Conservation (phyloP, 73 alveolate species). For the Stentor coeruleus region DNA sequence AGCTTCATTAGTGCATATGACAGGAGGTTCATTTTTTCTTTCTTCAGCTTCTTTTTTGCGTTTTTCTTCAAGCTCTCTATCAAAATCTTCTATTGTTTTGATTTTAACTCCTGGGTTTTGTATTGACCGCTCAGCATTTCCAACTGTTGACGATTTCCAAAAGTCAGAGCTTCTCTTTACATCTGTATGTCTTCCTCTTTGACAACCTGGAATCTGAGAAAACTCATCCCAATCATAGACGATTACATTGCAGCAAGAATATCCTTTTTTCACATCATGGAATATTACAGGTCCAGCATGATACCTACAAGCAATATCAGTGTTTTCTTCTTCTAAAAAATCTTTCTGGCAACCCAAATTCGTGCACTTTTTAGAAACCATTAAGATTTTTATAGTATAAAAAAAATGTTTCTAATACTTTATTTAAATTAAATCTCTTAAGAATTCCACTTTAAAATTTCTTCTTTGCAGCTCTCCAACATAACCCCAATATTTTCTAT, state of each 20-base stretch:
- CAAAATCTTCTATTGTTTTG: slow-evolving; percentile 19
- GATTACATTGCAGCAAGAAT: slow-evolving; percentile 93
- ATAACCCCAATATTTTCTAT: background rate
- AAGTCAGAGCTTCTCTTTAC: slow-evolving; percentile 2
- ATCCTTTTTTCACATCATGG: slow-evolving; percentile 94
- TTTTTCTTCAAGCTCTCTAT: slow-evolving; percentile 21
- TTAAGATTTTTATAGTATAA: no score
- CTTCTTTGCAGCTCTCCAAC: background rate
- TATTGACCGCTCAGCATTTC: slow-evolving; percentile 7
- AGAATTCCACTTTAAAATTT: background rate
- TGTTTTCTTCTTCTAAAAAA: slow-evolving; percentile 79
- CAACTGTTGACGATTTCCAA: background rate
- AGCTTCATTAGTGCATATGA: background rate
- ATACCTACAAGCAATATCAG: slow-evolving; percentile 74
- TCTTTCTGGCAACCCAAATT: slow-evolving; percentile 85
- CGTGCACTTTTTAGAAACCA: slow-evolving; percentile 65
- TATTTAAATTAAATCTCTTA: background rate
- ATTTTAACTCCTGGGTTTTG: background rate
- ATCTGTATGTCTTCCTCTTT: slow-evolving; percentile 76
- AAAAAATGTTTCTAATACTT: no score
- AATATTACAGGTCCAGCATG: slow-evolving; percentile 95
- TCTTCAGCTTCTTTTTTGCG: background rate
- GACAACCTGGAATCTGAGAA: slow-evolving; percentile 94
- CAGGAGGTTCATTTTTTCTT: background rate
- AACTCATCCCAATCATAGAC: slow-evolving; percentile 99